phyloP scores from a whole-genome alignment of 2,329 filamentous ascomycete genomes.

The Orbilia oligospora region DNA sequence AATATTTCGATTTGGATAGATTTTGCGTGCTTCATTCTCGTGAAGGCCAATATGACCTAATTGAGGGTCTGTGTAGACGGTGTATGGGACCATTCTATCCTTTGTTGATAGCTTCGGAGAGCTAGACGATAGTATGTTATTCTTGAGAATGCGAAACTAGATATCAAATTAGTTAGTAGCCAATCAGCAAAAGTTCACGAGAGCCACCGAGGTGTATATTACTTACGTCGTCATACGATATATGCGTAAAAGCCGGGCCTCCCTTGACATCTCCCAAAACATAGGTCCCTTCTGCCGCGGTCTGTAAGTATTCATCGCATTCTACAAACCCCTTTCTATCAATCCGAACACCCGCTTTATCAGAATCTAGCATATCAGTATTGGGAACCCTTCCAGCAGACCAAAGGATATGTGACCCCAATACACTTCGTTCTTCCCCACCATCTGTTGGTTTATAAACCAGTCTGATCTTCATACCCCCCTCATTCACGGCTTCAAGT shows the following conservation, averaged over 20 bases:
- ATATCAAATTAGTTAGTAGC: not conserved
- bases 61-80: slow-evolving; percentile 72
- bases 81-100: slow-evolving; percentile 69
- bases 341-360: slow-evolving; percentile 67
- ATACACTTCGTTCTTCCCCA: slow-evolving; percentile 63
- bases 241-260: slow-evolving; percentile 72
- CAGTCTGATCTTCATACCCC: slow-evolving; percentile 26
- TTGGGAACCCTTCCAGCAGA: slow-evolving; percentile 71
- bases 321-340: slow-evolving; percentile 69
- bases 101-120: slow-evolving; percentile 64
- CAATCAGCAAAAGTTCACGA: not conserved
- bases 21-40: slow-evolving; percentile 66
- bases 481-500: slow-evolving; percentile 25
- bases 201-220: too few relatives aligned
- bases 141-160: slow-evolving; percentile 70
- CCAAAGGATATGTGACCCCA: slow-evolving; percentile 70
- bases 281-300: slow-evolving; percentile 68
- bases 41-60: slow-evolving; percentile 71
- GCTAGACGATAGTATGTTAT: slow-evolving; percentile 68
- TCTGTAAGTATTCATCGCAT: slow-evolving; percentile 69
- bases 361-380: slow-evolving; percentile 69
- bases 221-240: slow-evolving; percentile 71
- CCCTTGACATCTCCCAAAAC: slow-evolving; percentile 72
- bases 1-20: slow-evolving; percentile 65
- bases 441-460: slow-evolving; percentile 26